Base-by-base conservation (phyloP, 495 filamentous ascomycete species). In the Xylaria palmicola region DNA sequence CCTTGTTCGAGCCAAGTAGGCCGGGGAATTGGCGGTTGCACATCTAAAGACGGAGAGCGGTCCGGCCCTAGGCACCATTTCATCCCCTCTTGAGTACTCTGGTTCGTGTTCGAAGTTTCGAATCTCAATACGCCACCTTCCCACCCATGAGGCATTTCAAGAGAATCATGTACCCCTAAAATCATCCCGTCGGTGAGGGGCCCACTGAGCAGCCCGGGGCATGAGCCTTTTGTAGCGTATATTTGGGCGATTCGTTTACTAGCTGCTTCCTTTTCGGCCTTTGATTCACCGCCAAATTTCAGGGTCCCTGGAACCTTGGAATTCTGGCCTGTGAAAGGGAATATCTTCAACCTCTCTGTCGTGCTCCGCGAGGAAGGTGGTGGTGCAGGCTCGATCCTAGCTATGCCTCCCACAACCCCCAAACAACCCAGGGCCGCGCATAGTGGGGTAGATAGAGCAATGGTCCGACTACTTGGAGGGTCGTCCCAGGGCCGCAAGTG, bases 121-220 rank as follows among this genome's bases (percentile, higher is more conserved):
- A 96, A 89, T 60, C 83, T 84, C 20, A 94, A 62, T 29, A 96
- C 81, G n/a, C 89, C 92, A 2, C 92, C 92, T 59, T 84, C 80
- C 87, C 87, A 91, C 19, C 77, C 72, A 24, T 69, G 66, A 0
- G 77, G 68, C 29, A 62, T 65, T 19, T 78, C 74, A 1, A 78
- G 59, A 9, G 68, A 69, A 22, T 77, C 68, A 19, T 77, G 71
- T 8, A 75, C 63, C 13, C 79, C 79, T 6, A 98, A 73, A 29
- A 95, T 65, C 74, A 93, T 89, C 6, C 94, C 92, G 74, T 97
- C 89, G 0, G 93, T 97, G 27, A 98, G 66, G 3, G 94, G 91
- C 0, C 94, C 93, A 17, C 90, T 83, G n/a, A 97, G 77, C 34
- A 97, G 70, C 1, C 86, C 85, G 47, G 81, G 79, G 4, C 39